A percentile compares a stretch with the other conserved stretches of the same genome.
Conservation (phyloP, 1,139 yeast species). For the Debaryomycetaceae sp. region DNA sequence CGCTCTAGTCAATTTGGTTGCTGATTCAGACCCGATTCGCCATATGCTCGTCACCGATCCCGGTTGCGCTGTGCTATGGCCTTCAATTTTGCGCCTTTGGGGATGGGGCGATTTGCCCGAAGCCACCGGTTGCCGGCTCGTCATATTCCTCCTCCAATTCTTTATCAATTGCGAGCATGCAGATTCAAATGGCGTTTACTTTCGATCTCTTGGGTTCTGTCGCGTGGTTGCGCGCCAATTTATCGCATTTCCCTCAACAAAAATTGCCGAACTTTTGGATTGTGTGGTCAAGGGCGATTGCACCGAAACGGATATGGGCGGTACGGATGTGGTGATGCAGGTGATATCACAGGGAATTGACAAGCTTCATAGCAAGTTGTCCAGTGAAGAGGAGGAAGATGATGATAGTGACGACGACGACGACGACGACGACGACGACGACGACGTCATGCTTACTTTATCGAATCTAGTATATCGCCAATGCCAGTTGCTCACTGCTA, state of each 20-base stretch:
- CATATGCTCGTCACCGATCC: constrained; percentile 5
- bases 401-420: constrained; percentile 5
- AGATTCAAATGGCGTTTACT: constrained; percentile 7
- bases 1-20: constrained; percentile 24
- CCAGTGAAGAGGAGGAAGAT: constrained; percentile 2
- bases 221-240: constrained; percentile 4
- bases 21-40: constrained; percentile 27
- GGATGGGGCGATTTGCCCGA: neutral
- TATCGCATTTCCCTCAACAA: constrained; percentile 1
- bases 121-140: constrained; percentile 6
- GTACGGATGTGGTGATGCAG: neutral
- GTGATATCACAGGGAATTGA: neutral
- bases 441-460: constrained; percentile 5
- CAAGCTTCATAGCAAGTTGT: neutral
- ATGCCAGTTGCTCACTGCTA: neutral
- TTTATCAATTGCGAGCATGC: constrained; percentile 17
- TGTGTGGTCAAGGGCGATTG: neutral
- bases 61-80: neutral
- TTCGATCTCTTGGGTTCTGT: constrained; percentile 6
- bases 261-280: neutral
- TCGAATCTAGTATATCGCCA: neutral
- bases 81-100: neutral
- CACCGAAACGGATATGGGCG: neutral
- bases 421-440: constrained; percentile 3
- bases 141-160: constrained; percentile 24